Evolutionary conservation across 2,329 filamentous ascomycete genomes (phyloP).

Genomic region (Claviceps pusilla): DNA sequence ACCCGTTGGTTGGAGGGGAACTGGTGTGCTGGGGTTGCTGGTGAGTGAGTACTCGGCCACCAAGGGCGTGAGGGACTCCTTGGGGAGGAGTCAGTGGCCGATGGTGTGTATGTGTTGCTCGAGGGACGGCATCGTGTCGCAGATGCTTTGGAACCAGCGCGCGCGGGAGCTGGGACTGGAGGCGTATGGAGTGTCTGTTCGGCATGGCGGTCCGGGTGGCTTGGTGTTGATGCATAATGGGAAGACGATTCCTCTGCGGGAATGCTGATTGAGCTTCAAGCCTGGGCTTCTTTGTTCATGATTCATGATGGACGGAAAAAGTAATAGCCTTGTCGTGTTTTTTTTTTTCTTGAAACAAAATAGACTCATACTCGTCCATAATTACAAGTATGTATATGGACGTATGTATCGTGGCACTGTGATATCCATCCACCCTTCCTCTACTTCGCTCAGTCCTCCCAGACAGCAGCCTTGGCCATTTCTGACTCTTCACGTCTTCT

Average conservation of each 20-base stretch:
- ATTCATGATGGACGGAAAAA: neutral
- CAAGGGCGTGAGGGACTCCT: conserved; percentile 58
- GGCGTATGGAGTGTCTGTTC: conserved; percentile 38
- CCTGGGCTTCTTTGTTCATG: neutral
- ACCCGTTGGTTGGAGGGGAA: conserved; percentile 55
- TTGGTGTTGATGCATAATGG: conserved; percentile 39
- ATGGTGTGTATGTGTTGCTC: conserved; percentile 57
- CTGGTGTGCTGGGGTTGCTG: conserved; percentile 53
- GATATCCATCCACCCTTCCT: too few species aligned
- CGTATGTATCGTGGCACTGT: too few species aligned
- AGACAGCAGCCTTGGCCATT: conserved; percentile 67
- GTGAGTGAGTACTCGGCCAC: conserved; percentile 57
- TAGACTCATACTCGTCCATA: neutral
- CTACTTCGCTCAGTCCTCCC: conserved; percentile 50
- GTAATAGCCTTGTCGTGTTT: neutral
- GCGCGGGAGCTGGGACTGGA: conserved; percentile 49
- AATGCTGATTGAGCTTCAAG: neutral
- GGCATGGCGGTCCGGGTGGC: conserved; percentile 20
- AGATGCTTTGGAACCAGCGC: conserved; percentile 58
- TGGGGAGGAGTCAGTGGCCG: conserved; percentile 52
- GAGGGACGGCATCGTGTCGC: conserved; percentile 40
- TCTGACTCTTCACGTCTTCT: conserved; percentile 50
- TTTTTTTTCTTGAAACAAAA: neutral
- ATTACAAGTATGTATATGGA: too few species aligned
- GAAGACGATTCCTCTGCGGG: conserved; percentile 14